Conservation (phyloP, 345 rosid species). For the Rubroshorea leprosula region DNA sequence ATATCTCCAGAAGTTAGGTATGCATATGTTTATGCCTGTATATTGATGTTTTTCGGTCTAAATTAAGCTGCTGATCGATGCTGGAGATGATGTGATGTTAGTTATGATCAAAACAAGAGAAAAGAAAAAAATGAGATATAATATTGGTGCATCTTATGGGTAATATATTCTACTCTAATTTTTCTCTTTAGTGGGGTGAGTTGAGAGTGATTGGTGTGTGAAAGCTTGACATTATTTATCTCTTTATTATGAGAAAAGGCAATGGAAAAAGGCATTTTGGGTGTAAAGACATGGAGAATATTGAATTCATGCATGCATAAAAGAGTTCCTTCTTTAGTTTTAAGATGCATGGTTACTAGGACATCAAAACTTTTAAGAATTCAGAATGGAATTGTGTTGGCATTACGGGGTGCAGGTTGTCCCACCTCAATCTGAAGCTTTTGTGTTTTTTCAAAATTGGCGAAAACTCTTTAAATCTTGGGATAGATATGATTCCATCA, state of each 20-base stretch:
- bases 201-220: background rate
- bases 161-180: too few relatives aligned
- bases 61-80: constrained; percentile 6
- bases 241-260: background rate
- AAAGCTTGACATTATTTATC: background rate
- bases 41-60: background rate
- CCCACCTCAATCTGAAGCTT: background rate
- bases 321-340: background rate
- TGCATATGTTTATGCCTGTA: background rate
- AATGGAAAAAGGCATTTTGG: background rate
- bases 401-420: background rate
- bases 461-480: background rate
- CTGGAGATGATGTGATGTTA: background rate
- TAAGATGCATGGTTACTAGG: background rate
- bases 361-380: background rate
- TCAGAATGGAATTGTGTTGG: background rate
- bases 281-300: background rate
- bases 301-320: background rate
- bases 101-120: background rate
- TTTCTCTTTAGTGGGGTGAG: background rate
- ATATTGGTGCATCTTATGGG: background rate
- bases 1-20: background rate
- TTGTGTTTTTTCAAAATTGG: background rate
- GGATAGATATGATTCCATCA: background rate
- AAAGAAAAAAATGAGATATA: background rate